phyloP scores from a whole-genome alignment of 2,329 filamentous ascomycete species.

The Cladophialophora chaetospira region DNA sequence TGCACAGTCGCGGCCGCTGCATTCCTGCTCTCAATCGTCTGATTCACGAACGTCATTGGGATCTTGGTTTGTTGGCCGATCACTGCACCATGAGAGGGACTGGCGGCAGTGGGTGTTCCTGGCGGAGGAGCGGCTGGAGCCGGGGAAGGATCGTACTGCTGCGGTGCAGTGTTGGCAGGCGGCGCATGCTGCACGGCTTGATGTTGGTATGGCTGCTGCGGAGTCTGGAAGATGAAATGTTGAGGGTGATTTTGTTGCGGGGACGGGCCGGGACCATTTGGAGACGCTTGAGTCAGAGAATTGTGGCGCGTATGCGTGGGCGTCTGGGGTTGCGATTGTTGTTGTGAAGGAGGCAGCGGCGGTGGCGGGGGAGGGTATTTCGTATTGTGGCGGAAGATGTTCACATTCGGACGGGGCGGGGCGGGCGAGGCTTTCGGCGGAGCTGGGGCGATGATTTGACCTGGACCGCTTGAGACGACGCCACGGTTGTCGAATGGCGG shows the following conservation, averaged over 20 bases:
- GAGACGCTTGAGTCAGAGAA: not conserved
- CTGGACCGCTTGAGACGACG: constrained; percentile 17
- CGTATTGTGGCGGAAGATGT: constrained; percentile 18
- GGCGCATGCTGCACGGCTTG: constrained; percentile 24
- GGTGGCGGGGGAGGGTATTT: not conserved
- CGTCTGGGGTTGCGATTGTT: not conserved
- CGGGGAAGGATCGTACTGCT: constrained; percentile 5
- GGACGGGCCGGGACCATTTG: not conserved
- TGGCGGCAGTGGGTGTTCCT: not conserved
- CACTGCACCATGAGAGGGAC: not conserved
- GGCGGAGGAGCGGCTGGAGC: too few species aligned
- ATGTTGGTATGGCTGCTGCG: constrained; percentile 26
- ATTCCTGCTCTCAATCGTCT: constrained; percentile 25
- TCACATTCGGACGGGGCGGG: constrained; percentile 1
- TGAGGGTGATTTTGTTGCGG: constrained; percentile 7
- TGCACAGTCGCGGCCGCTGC: constrained; percentile 8
- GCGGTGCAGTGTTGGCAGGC: constrained; percentile 3
- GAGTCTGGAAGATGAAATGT: constrained; percentile 27
- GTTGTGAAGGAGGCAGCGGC: not conserved
- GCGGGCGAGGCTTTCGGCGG: constrained; percentile 15
- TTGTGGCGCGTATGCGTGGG: not conserved
- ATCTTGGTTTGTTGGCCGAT: constrained; percentile 21
- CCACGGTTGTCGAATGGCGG: not conserved
- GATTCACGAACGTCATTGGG: constrained; percentile 28
- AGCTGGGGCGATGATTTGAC: constrained; percentile 28